Evolutionary conservation across 371 early-diverging fungal genomes (phyloP).

Genomic region (Apophysomyces elegans): DNA sequence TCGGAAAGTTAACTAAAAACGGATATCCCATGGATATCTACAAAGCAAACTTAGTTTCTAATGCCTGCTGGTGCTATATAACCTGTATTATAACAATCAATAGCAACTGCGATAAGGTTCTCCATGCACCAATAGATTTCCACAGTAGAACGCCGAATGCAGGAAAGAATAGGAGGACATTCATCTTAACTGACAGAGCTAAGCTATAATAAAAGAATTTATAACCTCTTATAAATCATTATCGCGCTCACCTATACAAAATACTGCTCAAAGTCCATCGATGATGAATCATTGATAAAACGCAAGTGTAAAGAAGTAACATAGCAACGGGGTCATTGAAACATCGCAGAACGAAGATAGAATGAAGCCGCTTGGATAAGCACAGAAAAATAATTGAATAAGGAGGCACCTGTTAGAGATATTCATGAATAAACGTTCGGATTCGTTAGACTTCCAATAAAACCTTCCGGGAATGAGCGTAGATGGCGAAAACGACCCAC

Average conservation of each 20-base stretch:
- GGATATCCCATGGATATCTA: slow-evolving; percentile 73
- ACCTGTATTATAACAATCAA: slow-evolving; percentile 64
- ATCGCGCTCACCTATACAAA: slow-evolving; percentile 60
- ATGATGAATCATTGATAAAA: slow-evolving; percentile 61
- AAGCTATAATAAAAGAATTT: slow-evolving; percentile 51
- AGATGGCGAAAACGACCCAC: slow-evolving; percentile 67
- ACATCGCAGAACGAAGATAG: slow-evolving; percentile 86
- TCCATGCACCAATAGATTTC: slow-evolving; percentile 57
- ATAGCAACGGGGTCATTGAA: slow-evolving; percentile 95
- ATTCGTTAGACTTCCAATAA: slow-evolving; percentile 7
- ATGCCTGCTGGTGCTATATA: not conserved
- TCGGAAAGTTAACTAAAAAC: slow-evolving; percentile 64
- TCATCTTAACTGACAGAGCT: slow-evolving; percentile 93
- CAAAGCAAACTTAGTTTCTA: not conserved
- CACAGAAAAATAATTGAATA: slow-evolving; percentile 63
- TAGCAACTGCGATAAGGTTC: slow-evolving; percentile 51
- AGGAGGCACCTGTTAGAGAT: slow-evolving; percentile 60
- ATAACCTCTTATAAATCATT: not conserved
- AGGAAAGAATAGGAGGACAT: slow-evolving; percentile 87
- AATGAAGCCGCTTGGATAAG: slow-evolving; percentile 84
- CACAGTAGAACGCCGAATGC: slow-evolving; percentile 77
- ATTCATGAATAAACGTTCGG: not conserved
- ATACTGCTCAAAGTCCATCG: slow-evolving; percentile 58
- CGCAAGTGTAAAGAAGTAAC: slow-evolving; percentile 70
- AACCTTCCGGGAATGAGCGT: slow-evolving; percentile 48